phyloP scores from a whole-genome alignment of 352 stramenopile genomes.

The Globisporangium solare region DNA sequence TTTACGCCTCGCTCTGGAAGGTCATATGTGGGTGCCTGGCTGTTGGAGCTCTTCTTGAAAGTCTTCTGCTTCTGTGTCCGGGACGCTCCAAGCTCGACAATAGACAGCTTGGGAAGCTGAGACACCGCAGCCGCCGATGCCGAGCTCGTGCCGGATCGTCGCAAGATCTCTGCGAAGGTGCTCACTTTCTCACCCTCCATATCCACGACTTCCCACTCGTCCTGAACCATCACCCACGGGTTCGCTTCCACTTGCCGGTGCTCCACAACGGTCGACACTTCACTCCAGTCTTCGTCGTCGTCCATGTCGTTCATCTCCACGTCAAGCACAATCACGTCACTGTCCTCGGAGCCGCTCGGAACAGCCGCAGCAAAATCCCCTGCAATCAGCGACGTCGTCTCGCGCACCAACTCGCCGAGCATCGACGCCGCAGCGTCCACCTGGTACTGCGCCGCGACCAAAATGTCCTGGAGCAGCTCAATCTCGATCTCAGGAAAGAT shows the following conservation, averaged over 20 bases:
- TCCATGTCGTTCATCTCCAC: conserved; percentile 33
- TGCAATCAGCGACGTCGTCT: conserved; percentile 4
- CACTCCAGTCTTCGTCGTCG: conserved; percentile 56
- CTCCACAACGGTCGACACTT: conserved; percentile 24
- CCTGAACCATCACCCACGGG: conserved; percentile 55
- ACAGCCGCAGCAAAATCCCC: not conserved
- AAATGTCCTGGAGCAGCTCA: conserved; percentile 54
- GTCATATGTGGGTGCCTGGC: too few relatives aligned
- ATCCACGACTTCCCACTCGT: conserved; percentile 76
- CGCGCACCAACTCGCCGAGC: conserved; percentile 44
- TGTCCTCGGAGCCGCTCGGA: not conserved
- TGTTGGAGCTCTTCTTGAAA: too few relatives aligned
- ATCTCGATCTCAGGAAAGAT: conserved; percentile 47
- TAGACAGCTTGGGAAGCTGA: conserved; percentile 7
- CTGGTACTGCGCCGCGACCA: conserved; percentile 59
- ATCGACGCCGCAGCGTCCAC: conserved; percentile 59
- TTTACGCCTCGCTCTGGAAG: conserved; percentile 30
- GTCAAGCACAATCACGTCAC: conserved; percentile 18
- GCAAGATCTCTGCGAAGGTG: conserved; percentile 55
- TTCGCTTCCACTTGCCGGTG: conserved; percentile 4
- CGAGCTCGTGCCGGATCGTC: not conserved
- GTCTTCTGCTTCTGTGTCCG: not conserved
- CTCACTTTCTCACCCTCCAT: conserved; percentile 31
- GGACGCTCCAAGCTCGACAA: not conserved
- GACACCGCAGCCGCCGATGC: not conserved